These are phyloP conservation scores for Penicillium decumbens DNA, from an alignment of 2,329 filamentous ascomycete genomes.

Conservation along the genomic window DNA sequence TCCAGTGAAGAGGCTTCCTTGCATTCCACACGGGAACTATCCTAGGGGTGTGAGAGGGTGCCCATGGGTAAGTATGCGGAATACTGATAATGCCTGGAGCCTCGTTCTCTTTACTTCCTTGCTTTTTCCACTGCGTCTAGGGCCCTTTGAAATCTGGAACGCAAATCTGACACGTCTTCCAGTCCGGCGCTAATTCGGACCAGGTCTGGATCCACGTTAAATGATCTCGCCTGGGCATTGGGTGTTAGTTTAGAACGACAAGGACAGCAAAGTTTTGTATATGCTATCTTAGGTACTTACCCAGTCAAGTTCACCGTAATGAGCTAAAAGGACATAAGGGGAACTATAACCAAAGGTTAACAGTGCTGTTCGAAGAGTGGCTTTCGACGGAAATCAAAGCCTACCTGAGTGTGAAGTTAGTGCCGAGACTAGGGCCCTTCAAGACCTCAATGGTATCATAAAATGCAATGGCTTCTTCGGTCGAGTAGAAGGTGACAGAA, in stretches of 20 bases:
- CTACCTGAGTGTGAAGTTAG: constrained; percentile 82
- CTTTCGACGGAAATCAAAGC: constrained; percentile 2
- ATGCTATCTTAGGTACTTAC: constrained; percentile 38
- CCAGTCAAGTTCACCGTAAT: constrained; percentile 92
- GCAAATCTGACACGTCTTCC: constrained; percentile 68
- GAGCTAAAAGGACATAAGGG: constrained; percentile 85
- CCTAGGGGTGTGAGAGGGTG: neutral
- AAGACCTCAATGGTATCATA: constrained; percentile 81
- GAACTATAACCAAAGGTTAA: constrained; percentile 49
- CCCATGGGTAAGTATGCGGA: constrained; percentile 1
- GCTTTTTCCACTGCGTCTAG: constrained; percentile 52
- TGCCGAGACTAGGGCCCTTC: constrained; percentile 91
- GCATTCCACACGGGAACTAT: neutral
- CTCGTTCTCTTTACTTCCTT: constrained; percentile 6
- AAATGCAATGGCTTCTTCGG: constrained; percentile 69
- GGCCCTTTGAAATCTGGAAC: constrained; percentile 62
- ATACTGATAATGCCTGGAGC: neutral
- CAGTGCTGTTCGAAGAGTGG: neutral
- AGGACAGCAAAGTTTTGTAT: neutral
- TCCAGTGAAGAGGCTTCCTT: neutral
- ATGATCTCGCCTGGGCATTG: constrained; percentile 58
- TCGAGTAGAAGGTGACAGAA: constrained; percentile 72
- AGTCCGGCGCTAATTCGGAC: constrained; percentile 85
- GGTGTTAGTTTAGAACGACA: constrained; percentile 11
- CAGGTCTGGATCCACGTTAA: constrained; percentile 74